A percentile compares a stretch with the other conserved stretches of the same genome.
Evolutionary conservation across 2,329 filamentous ascomycete species (phyloP).

Genomic region (Colletotrichum noveboracense): DNA sequence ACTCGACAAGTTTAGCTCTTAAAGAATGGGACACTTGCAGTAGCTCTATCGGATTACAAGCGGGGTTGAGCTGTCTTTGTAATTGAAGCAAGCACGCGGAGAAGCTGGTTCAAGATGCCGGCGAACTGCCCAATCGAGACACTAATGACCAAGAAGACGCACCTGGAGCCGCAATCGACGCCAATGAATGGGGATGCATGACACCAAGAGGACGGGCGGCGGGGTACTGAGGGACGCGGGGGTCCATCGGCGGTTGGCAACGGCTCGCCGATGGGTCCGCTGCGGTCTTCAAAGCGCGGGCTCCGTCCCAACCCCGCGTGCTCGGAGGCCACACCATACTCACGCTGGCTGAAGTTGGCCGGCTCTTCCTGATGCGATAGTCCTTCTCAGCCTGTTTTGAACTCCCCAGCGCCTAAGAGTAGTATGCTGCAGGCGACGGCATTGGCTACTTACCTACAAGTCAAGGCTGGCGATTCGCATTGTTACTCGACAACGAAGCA

Average conservation of each 20-base stretch:
- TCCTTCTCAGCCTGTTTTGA: not conserved
- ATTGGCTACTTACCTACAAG: not conserved
- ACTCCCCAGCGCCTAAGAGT: not conserved
- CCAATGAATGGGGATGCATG: constrained; percentile 4
- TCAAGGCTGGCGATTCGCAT: not conserved
- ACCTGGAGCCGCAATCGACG: not conserved
- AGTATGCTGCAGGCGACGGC: not conserved
- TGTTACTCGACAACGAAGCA: not conserved
- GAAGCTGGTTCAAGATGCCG: not conserved
- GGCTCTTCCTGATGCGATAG: not conserved
- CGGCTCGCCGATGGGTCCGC: constrained; percentile 5
- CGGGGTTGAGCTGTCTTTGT: not conserved
- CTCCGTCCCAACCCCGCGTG: not conserved
- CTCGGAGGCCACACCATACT: not conserved
- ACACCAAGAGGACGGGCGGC: constrained; percentile 2
- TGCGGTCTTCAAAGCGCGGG: not conserved
- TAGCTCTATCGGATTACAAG: not conserved
- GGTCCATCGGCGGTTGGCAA: constrained; percentile 4
- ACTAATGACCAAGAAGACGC: not conserved
- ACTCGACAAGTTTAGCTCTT: not conserved
- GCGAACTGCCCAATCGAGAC: constrained; percentile 6
- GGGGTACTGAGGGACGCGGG: not conserved
- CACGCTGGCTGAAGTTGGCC: not conserved
- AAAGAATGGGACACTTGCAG: not conserved
- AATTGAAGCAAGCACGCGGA: not conserved